Conservation (phyloP, 805 yeast genomes). For the Jamesozyma jinghongensis region DNA sequence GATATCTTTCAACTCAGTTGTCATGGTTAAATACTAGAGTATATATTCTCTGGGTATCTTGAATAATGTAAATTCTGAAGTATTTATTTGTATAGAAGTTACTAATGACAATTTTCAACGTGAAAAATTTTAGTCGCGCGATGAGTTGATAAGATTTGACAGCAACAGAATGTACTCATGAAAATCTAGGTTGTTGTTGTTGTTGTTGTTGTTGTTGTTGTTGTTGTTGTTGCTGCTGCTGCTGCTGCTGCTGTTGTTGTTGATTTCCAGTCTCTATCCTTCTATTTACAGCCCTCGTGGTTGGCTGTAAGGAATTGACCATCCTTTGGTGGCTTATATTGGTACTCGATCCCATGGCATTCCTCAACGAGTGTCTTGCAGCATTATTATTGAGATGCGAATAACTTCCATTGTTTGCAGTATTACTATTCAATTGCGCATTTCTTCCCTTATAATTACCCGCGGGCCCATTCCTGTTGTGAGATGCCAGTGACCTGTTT, state of each 20-base stretch:
- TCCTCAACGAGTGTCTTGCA: conserved; percentile 7
- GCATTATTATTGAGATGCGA: not conserved
- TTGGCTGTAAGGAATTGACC: conserved; percentile 29
- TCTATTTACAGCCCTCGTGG: conserved; percentile 36
- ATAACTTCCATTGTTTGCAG: not conserved
- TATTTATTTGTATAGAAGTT: too few species aligned
- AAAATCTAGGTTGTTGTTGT: conserved; percentile 19
- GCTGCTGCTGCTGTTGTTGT: conserved; percentile 8
- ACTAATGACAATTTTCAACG: too few species aligned
- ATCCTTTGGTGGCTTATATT: conserved; percentile 22
- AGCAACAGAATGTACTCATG: not conserved
- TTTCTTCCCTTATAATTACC: not conserved
- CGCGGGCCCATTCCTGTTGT: conserved; percentile 8
- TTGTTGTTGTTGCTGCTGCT: conserved; percentile 28
- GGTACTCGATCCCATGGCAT: conserved; percentile 10
- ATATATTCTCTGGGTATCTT: too few species aligned
- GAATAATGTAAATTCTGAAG: too few species aligned
- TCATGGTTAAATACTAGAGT: conserved; percentile 21
- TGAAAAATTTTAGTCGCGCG: not conserved
- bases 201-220: conserved; percentile 21
- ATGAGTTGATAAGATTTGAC: not conserved
- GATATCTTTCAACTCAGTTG: conserved; percentile 13
- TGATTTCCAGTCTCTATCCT: conserved; percentile 20
- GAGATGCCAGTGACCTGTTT: conserved; percentile 6
- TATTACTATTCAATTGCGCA: not conserved